These are phyloP conservation scores for Carallia pectinifolia DNA, from an alignment of 345 rosid species.

Conservation along the genomic window DNA sequence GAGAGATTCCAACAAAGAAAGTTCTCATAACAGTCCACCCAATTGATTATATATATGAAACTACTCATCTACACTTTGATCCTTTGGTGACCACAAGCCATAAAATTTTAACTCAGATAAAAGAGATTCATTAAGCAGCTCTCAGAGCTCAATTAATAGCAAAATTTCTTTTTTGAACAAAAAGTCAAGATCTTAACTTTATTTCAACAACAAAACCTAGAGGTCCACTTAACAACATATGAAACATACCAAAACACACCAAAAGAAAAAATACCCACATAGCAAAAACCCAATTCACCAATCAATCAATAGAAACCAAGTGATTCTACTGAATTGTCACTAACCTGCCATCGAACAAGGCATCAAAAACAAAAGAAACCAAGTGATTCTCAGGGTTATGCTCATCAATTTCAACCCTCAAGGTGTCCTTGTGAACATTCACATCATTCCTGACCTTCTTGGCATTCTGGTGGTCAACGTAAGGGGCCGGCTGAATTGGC, in stretches of 20 bases:
- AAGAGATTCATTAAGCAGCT: background rate
- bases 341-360: constrained; percentile 84
- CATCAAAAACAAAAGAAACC: constrained; percentile 89
- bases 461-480: constrained; percentile 76
- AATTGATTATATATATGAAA: background rate
- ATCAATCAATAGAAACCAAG: background rate
- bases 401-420: constrained; percentile 62
- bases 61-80: no score
- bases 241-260: background rate
- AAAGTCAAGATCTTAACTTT: constrained; percentile 11
- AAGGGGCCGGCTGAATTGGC: constrained; percentile 47
- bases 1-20: background rate
- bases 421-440: constrained; percentile 81
- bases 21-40: background rate
- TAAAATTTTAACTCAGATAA: background rate
- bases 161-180: background rate
- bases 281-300: background rate
- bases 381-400: constrained; percentile 62
- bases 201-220: constrained; percentile 3
- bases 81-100: background rate
- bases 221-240: constrained; percentile 3
- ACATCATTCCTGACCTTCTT: constrained; percentile 92
- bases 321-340: background rate
- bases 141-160: background rate
- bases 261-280: constrained; percentile 2